A percentile compares a stretch with the other conserved stretches of the same genome.
Evolutionary conservation across 164 flowering plant species (phyloP).

Genomic region (Stephania japonica): DNA sequence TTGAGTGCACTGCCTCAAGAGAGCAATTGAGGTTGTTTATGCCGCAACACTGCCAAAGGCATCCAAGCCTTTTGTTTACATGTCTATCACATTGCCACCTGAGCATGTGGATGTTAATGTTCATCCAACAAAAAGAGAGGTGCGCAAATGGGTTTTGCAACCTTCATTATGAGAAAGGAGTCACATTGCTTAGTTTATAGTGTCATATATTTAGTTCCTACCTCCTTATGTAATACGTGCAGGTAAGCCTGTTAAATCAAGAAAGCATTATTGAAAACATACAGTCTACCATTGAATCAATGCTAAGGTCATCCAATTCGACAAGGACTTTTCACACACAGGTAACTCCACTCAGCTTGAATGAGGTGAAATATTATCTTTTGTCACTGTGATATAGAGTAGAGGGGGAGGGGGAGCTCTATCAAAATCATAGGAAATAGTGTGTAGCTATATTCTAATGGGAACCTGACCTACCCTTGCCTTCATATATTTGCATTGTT

Average conservation of each 20-base stretch:
- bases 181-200: not conserved
- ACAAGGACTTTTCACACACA: slow-evolving; percentile 65
- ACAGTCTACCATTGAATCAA: slow-evolving; percentile 67
- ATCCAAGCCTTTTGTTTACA: slow-evolving; percentile 89
- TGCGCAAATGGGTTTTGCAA: slow-evolving; percentile 12
- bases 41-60: slow-evolving; percentile 95
- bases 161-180: not conserved
- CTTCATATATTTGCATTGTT: not conserved
- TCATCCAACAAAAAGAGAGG: slow-evolving; percentile 98
- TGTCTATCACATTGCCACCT: slow-evolving; percentile 84
- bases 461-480: not conserved
- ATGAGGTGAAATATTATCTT: not conserved
- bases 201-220: not conserved
- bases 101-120: slow-evolving; percentile 97
- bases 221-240: slow-evolving; percentile 19
- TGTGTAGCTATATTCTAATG: not conserved
- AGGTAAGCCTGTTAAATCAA: slow-evolving; percentile 96
- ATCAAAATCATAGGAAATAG: not conserved
- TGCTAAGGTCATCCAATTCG: slow-evolving; percentile 66
- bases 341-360: slow-evolving; percentile 32
- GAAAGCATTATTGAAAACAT: slow-evolving; percentile 81
- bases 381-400: not conserved
- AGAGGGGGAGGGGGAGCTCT: not conserved
- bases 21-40: slow-evolving; percentile 93
- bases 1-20: slow-evolving; percentile 86